Conservation (phyloP, 805 yeast genomes). For the Yamadazyma sp. region DNA sequence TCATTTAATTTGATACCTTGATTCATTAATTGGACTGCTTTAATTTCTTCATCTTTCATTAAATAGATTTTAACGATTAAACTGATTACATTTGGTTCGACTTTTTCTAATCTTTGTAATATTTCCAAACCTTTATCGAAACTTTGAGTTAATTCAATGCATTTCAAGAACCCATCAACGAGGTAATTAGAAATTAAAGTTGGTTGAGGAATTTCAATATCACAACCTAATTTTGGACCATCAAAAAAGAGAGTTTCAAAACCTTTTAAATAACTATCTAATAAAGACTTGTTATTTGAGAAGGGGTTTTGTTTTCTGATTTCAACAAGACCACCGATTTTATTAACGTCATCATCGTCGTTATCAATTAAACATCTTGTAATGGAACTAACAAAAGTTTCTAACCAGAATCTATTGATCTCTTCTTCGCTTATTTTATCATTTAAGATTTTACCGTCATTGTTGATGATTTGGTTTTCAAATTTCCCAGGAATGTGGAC, state of each 20-base stretch:
- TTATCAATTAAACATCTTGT: conserved; percentile 66
- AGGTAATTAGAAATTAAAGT: conserved; percentile 62
- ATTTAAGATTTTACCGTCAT: conserved; percentile 50
- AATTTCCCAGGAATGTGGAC: conserved; percentile 77
- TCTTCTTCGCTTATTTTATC: conserved; percentile 61
- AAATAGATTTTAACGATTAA: conserved; percentile 53
- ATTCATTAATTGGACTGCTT: conserved; percentile 51
- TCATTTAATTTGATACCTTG: conserved; percentile 49
- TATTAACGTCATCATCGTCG: conserved; percentile 66
- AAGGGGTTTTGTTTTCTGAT: conserved; percentile 83
- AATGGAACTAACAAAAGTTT: conserved; percentile 64
- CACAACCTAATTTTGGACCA: conserved; percentile 66
- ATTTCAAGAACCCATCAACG: conserved; percentile 69
- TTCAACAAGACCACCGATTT: conserved; percentile 66
- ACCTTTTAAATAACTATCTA: conserved; percentile 52
- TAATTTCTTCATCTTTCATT: conserved; percentile 55
- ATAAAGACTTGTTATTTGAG: conserved; percentile 32
- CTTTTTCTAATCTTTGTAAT: conserved; percentile 47
- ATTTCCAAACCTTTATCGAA: conserved; percentile 61
- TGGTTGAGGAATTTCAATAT: conserved; percentile 67
- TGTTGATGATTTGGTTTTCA: conserved; percentile 48
- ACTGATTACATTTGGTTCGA: conserved; percentile 57
- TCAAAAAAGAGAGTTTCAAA: conserved; percentile 64
- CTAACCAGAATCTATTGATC: conserved; percentile 47
- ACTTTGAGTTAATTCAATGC: conserved; percentile 61